Evolutionary conservation across 2,329 filamentous ascomycete genomes (phyloP).

Genomic region (Coniochaeta hoffmannii): DNA sequence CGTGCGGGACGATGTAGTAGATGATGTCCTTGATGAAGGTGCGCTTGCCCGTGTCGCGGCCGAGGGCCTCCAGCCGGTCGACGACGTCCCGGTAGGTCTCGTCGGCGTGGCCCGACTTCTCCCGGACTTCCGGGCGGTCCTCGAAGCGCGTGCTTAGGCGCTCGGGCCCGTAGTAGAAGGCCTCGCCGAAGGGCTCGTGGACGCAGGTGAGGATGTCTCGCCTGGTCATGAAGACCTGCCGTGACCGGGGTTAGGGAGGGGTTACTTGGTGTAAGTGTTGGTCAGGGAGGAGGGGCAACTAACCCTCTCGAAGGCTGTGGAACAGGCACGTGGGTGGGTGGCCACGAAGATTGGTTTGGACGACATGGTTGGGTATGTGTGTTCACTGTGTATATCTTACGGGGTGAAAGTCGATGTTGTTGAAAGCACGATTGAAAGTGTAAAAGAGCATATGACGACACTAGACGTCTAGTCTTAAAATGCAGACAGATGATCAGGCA

Average conservation of each 20-base stretch:
- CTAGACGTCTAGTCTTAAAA: not conserved
- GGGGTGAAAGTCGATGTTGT: not conserved
- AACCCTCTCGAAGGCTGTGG: conserved; percentile 94
- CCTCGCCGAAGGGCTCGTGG: conserved; percentile 95
- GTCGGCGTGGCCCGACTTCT: conserved; percentile 57
- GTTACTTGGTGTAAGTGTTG: not conserved
- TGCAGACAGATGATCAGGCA: conserved; percentile 1
- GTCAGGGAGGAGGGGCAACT: conserved; percentile 18
- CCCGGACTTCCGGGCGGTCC: conserved; percentile 49
- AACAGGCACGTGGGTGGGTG: conserved; percentile 91
- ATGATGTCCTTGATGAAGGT: conserved; percentile 98
- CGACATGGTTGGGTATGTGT: not conserved
- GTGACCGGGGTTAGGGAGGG: not conserved
- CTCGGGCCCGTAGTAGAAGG: conserved; percentile 94
- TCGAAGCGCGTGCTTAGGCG: conserved; percentile 73
- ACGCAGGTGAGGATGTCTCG: conserved; percentile 72
- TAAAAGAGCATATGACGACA: conserved; percentile 1
- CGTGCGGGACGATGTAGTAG: conserved; percentile 79
- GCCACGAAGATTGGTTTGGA: conserved; percentile 56
- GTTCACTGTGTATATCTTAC: not conserved
- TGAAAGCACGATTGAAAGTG: not conserved
- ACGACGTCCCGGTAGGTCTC: conserved; percentile 73
- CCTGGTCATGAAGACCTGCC: conserved; percentile 94
- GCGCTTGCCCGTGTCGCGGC: conserved; percentile 81
- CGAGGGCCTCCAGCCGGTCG: conserved; percentile 61